These are phyloP conservation scores for Trichoderma sp. DNA, from an alignment of 2,329 filamentous ascomycete species.

Conservation along the genomic window DNA sequence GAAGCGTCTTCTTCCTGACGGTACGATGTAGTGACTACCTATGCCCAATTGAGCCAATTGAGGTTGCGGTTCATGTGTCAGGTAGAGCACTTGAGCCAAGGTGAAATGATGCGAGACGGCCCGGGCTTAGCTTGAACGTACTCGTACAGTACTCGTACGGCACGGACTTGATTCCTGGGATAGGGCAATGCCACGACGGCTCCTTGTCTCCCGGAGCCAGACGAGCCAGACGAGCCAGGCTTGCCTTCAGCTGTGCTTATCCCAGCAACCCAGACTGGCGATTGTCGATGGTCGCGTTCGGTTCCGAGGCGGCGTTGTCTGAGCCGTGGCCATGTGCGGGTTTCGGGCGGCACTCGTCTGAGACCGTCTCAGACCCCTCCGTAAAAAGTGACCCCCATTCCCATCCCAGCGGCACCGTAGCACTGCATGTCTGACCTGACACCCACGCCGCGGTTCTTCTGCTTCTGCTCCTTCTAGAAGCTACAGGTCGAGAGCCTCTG, in stretches of 20 bases:
- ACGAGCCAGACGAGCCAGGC: not conserved
- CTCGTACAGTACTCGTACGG: not conserved
- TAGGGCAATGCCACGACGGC: not conserved
- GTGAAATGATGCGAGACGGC: not conserved
- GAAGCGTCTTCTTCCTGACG: not conserved
- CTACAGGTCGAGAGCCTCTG: not conserved
- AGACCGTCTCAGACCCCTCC: not conserved
- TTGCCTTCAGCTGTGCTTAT: not conserved
- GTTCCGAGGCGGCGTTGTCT: not conserved
- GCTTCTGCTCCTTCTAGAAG: slow-evolving; percentile 6
- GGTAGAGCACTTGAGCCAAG: not conserved
- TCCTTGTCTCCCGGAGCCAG: not conserved
- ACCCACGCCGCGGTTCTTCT: not conserved
- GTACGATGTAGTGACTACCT: not conserved
- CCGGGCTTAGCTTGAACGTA: not conserved
- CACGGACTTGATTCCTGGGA: not conserved
- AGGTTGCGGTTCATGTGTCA: not conserved
- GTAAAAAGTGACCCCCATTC: not conserved
- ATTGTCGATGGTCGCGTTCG: slow-evolving; percentile 1
- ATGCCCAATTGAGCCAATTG: not conserved
- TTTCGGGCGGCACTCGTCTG: slow-evolving; percentile 1
- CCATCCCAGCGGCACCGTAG: slow-evolving; percentile 2
- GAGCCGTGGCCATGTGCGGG: not conserved
- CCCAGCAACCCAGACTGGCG: not conserved
- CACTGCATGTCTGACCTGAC: slow-evolving; percentile 9